phyloP scores from a whole-genome alignment of 177 flowering plant genomes.

The Vitis hybrid region DNA sequence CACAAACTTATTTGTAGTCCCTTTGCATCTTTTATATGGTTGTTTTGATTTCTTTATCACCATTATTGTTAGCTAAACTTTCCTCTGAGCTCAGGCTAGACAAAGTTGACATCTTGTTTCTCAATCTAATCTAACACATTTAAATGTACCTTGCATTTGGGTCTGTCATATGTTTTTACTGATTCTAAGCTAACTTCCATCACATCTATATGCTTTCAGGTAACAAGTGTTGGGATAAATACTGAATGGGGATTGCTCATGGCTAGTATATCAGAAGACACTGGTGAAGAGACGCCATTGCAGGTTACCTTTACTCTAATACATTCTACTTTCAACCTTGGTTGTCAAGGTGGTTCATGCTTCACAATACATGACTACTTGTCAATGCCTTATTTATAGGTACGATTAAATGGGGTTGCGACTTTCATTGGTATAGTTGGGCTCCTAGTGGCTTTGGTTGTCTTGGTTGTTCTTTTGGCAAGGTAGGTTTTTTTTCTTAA shows the following conservation, averaged over 20 bases:
- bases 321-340: not conserved
- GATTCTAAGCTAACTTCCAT: not conserved
- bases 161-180: not conserved
- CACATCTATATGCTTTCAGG: constrained; percentile 34
- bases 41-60: too few relatives aligned
- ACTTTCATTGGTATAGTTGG: constrained; percentile 94
- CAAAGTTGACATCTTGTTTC: too few relatives aligned
- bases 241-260: constrained; percentile 97
- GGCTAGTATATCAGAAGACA: constrained; percentile 95
- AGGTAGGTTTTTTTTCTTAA: constrained; percentile 45
- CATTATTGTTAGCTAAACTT: too few relatives aligned
- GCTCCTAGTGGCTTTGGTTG: constrained; percentile 64
- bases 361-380: constrained; percentile 6
- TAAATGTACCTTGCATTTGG: not conserved
- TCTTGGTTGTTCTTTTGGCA: constrained; percentile 59
- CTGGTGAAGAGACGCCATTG: constrained; percentile 97
- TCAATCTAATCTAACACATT: too few relatives aligned
- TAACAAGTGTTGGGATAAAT: constrained; percentile 88
- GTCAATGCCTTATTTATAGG: constrained; percentile 33
- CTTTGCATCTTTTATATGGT: too few relatives aligned
- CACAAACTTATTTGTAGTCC: too few relatives aligned
- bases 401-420: constrained; percentile 93
- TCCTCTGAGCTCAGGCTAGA: too few relatives aligned
- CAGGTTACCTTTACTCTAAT: constrained; percentile 47
- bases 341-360: not conserved